A percentile compares a stretch with the other conserved stretches of the same genome.
Evolutionary conservation across 2,329 filamentous ascomycete genomes (phyloP).

Genomic region (Aspergillus tubingensis): DNA sequence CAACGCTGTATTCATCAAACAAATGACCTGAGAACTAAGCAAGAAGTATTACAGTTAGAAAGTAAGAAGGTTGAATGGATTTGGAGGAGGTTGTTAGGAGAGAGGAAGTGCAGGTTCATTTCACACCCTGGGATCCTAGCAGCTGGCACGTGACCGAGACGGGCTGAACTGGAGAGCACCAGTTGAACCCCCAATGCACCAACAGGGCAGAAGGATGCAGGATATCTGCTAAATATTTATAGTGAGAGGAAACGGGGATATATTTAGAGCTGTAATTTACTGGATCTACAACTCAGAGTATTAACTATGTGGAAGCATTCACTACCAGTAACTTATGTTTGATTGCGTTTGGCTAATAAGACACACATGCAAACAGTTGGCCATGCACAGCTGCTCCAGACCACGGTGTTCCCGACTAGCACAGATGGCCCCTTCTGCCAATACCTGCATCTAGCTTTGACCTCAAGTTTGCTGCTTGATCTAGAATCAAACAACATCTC

Average conservation of each 20-base stretch:
- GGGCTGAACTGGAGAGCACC: neutral
- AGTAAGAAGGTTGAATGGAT: neutral
- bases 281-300: too few relatives aligned
- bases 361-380: neutral
- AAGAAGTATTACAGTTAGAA: neutral
- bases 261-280: too few relatives aligned
- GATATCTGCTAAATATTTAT: too few relatives aligned
- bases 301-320: too few relatives aligned
- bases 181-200: neutral
- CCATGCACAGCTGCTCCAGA: neutral
- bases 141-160: conserved; percentile 1
- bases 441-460: neutral
- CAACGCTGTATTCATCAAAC: neutral
- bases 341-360: neutral
- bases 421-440: neutral
- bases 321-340: neutral
- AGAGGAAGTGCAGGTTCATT: neutral
- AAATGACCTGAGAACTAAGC: neutral
- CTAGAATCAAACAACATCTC: neutral
- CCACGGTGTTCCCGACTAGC: neutral
- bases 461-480: neutral
- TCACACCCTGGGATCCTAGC: neutral
- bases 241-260: too few relatives aligned
- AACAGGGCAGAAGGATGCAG: too few relatives aligned
- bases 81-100: neutral